Conservation (phyloP, 805 yeast species). For the Schizosaccharomyces japonicus region DNA sequence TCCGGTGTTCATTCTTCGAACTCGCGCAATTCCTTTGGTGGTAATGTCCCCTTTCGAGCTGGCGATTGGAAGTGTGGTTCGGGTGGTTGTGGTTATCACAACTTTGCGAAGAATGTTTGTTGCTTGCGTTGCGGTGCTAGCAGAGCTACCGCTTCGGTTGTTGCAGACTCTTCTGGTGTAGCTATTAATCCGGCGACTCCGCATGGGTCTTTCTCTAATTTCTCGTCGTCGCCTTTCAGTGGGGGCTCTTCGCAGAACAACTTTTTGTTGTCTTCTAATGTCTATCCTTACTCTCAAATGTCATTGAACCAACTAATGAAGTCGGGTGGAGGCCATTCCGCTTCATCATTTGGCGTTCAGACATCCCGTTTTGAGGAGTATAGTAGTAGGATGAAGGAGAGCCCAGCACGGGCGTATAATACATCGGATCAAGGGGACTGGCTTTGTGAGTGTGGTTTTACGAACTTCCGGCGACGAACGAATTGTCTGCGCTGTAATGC, state of each 20-base stretch:
- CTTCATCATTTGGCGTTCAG: background rate
- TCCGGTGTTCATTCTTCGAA: slow-evolving; percentile 10
- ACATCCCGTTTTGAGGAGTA: background rate
- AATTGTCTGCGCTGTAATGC: slow-evolving; percentile 4
- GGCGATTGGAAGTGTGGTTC: slow-evolving; percentile 87
- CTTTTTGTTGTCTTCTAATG: too few species aligned
- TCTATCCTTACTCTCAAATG: background rate
- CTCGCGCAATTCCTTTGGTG: slow-evolving; percentile 12
- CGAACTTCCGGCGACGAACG: slow-evolving; percentile 3
- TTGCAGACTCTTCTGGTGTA: slow-evolving; percentile 9
- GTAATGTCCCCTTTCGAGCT: slow-evolving; percentile 75
- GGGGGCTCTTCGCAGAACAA: too few species aligned
- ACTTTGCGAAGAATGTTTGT: slow-evolving; percentile 70
- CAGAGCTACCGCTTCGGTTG: slow-evolving; percentile 18
- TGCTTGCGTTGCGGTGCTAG: slow-evolving; percentile 79
- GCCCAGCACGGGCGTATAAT: background rate
- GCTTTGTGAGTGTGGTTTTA: slow-evolving; percentile 4
- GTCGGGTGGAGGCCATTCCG: background rate
- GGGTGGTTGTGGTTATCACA: slow-evolving; percentile 64
- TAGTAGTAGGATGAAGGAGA: background rate
- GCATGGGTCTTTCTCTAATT: background rate
- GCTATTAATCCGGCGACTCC: background rate
- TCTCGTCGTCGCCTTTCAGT: too few species aligned
- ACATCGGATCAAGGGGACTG: slow-evolving; percentile 3
- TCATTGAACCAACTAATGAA: background rate